A percentile compares a stretch with the other conserved stretches of the same genome.
Conservation (phyloP, 257 asterid species). For the Penstemon newberryi region DNA sequence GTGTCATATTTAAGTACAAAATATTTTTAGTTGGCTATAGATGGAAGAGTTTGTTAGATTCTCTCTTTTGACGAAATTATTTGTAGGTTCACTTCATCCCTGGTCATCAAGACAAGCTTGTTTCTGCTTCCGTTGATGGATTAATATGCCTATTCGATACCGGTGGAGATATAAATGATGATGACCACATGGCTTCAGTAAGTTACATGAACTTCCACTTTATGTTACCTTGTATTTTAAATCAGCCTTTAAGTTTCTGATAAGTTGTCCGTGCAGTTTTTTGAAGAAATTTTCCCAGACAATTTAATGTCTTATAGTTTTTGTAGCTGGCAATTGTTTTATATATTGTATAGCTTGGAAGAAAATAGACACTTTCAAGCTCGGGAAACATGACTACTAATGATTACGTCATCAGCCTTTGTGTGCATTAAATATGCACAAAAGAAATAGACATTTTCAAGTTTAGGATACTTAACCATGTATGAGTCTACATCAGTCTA, state of each 20-base stretch:
- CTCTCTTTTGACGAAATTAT: conserved; percentile 24
- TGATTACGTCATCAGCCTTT: background rate
- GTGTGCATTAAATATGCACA: background rate
- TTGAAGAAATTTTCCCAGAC: background rate
- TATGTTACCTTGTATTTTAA: conserved; percentile 2
- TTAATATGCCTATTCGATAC: conserved; percentile 90
- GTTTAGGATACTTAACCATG: no score
- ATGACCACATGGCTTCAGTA: conserved; percentile 80
- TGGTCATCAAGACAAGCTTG: conserved; percentile 66
- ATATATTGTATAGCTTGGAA: background rate
- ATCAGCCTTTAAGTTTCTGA: conserved; percentile 1
- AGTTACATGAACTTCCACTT: conserved; percentile 31
- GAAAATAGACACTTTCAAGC: background rate
- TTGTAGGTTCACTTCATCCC: conserved; percentile 87
- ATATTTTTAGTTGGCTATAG: background rate
- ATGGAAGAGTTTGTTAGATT: background rate
- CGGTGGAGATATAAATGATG: conserved; percentile 82
- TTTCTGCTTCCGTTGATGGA: conserved; percentile 96
- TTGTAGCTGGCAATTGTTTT: background rate
- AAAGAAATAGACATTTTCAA: background rate
- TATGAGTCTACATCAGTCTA: no score
- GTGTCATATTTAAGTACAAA: background rate
- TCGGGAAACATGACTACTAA: background rate
- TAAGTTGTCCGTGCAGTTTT: conserved; percentile 6
- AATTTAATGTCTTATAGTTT: background rate